Percentiles rank a stretch among this genome's conserved stretches.
Evolutionary conservation across 2,329 filamentous ascomycete genomes (phyloP).

Genomic region (Penicillium sp.): DNA sequence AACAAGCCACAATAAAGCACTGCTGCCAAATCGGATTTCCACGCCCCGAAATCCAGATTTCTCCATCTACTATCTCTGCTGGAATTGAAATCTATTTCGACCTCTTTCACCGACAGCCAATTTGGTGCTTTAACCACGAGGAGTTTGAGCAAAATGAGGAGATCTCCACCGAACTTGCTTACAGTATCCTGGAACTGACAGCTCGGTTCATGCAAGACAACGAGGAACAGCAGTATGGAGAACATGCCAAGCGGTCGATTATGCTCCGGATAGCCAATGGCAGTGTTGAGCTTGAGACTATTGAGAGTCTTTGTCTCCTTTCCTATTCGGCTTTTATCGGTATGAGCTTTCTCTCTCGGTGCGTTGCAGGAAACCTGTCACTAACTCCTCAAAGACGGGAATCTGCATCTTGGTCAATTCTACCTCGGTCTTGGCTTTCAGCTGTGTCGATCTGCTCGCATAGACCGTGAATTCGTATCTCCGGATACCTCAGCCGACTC

Average conservation of each 20-base stretch:
- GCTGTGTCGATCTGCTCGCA: conserved; percentile 51
- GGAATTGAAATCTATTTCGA: conserved; percentile 36
- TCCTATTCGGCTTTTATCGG: conserved; percentile 52
- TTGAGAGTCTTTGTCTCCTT: conserved; percentile 53
- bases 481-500: conserved; percentile 30
- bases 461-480: conserved; percentile 47
- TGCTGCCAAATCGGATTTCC: conserved; percentile 16
- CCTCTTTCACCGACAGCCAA: conserved; percentile 37
- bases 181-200: conserved; percentile 34
- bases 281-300: conserved; percentile 49
- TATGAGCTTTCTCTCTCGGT: conserved; percentile 23
- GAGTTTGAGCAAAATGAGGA: conserved; percentile 29
- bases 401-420: conserved; percentile 51
- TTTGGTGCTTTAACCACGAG: conserved; percentile 38
- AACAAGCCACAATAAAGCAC: neutral
- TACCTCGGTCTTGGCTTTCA: conserved; percentile 52
- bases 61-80: conserved; percentile 15
- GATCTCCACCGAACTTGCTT: conserved; percentile 34
- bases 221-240: conserved; percentile 36
- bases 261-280: conserved; percentile 55
- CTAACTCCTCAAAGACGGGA: conserved; percentile 41
- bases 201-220: conserved; percentile 30
- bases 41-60: neutral
- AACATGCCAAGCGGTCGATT: conserved; percentile 35
- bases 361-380: neutral